phyloP scores from a whole-genome alignment of 768 basidiomycete genomes.

The Fistulinella prunicolor region DNA sequence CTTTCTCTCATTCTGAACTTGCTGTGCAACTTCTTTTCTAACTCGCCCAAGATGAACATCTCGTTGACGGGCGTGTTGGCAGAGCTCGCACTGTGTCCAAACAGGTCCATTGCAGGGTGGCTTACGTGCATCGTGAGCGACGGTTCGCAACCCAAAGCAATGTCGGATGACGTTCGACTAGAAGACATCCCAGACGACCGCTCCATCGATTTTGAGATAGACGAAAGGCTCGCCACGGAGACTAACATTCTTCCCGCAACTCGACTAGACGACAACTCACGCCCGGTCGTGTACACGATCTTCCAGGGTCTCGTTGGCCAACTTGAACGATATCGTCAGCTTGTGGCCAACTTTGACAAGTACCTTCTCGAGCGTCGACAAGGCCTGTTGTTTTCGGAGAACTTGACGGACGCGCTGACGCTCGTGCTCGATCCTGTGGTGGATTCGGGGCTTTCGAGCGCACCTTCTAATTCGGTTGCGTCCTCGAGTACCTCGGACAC shows the following conservation, averaged over 20 bases:
- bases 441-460: constrained; percentile 32
- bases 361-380: constrained; percentile 82
- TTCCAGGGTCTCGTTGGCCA: constrained; percentile 78
- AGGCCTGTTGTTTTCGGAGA: constrained; percentile 89
- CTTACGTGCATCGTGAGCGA: constrained; percentile 64
- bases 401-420: constrained; percentile 84
- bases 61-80: constrained; percentile 82
- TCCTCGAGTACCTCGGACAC: constrained; percentile 31
- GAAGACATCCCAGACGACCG: constrained; percentile 71
- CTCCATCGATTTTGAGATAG: constrained; percentile 75
- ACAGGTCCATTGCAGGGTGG: constrained; percentile 88
- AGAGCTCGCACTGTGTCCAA: constrained; percentile 78
- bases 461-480: constrained; percentile 21
- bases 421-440: constrained; percentile 63
- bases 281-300: constrained; percentile 78
- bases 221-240: constrained; percentile 59
- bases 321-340: constrained; percentile 73
- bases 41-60: constrained; percentile 84
- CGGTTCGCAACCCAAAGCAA: constrained; percentile 12
- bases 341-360: constrained; percentile 78
- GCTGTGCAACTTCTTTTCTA: constrained; percentile 77
- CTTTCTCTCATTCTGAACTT: constrained; percentile 67
- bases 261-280: constrained; percentile 65
- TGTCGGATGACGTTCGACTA: constrained; percentile 7
- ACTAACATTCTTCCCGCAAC: constrained; percentile 59